Evolutionary conservation across 768 basidiomycete species (phyloP).

Genomic region (Xanthoconium stramineum): DNA sequence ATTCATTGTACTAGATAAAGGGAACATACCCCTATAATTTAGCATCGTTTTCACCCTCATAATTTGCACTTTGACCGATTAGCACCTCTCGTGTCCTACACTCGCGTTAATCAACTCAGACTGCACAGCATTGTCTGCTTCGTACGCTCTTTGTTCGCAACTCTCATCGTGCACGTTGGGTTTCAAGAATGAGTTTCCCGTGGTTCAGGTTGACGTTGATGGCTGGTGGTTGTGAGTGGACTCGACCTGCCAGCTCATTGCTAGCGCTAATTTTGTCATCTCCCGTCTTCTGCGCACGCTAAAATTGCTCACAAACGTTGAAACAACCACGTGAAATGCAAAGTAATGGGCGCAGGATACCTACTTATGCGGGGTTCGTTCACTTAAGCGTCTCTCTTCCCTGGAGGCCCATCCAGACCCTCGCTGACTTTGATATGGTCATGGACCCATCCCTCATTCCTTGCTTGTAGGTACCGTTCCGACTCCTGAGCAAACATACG

Average conservation of each 20-base stretch:
- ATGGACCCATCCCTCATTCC: neutral
- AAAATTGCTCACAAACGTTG: neutral
- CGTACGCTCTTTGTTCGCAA: neutral
- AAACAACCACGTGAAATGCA: neutral
- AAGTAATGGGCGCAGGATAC: constrained; percentile 59
- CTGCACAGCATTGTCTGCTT: constrained; percentile 10
- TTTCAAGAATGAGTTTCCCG: constrained; percentile 46
- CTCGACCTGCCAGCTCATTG: neutral
- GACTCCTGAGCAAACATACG: constrained; percentile 36
- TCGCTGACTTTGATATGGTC: constrained; percentile 5
- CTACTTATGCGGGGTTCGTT: constrained; percentile 55
- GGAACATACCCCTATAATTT: constrained; percentile 6
- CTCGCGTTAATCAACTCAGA: constrained; percentile 15
- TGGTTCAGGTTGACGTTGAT: constrained; percentile 52
- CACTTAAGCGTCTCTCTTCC: constrained; percentile 11
- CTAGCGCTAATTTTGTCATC: constrained; percentile 5
- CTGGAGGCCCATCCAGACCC: neutral
- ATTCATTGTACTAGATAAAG: constrained; percentile 8
- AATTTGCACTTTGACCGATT: constrained; percentile 9
- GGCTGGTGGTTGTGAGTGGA: constrained; percentile 46
- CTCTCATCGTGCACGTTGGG: neutral
- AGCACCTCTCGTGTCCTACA: neutral
- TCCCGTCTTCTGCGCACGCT: neutral
- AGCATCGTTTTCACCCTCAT: constrained; percentile 2
- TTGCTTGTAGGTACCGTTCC: constrained; percentile 31